phyloP scores from a whole-genome alignment of 2,329 filamentous ascomycete genomes.

The Fusarium pseudonygamai region DNA sequence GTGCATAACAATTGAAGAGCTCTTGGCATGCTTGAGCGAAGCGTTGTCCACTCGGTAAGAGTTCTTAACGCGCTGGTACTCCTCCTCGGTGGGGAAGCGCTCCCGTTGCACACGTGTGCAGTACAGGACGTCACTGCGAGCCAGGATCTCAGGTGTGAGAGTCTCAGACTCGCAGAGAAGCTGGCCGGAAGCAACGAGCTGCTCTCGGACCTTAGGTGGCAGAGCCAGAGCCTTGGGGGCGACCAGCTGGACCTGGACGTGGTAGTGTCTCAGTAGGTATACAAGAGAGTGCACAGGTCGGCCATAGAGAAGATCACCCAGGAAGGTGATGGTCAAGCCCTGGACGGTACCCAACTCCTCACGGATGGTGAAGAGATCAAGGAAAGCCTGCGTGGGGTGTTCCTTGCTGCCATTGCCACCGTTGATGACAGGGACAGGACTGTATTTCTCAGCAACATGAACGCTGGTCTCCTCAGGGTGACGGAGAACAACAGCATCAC shows the following conservation, averaged over 20 bases:
- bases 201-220: constrained; percentile 76
- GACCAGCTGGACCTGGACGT: constrained; percentile 92
- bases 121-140: constrained; percentile 90
- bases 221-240: constrained; percentile 82
- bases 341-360: constrained; percentile 97
- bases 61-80: constrained; percentile 90
- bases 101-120: constrained; percentile 98
- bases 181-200: constrained; percentile 78
- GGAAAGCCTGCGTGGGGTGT: constrained; percentile 96
- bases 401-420: constrained; percentile 95
- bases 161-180: constrained; percentile 78
- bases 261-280: constrained; percentile 94
- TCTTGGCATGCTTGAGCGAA: constrained; percentile 90
- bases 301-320: constrained; percentile 91
- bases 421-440: constrained; percentile 93
- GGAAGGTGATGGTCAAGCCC: constrained; percentile 94
- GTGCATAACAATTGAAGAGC: constrained; percentile 93
- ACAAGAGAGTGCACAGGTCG: constrained; percentile 95
- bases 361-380: constrained; percentile 97
- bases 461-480: constrained; percentile 87
- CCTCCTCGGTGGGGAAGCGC: constrained; percentile 81
- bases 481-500: constrained; percentile 93
- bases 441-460: constrained; percentile 85
- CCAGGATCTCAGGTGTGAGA: constrained; percentile 87
- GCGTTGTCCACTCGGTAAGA: constrained; percentile 90